Evolutionary conservation across 352 stramenopile genomes (phyloP), one percentile per base, ranked within the genome.

Genomic region (Phytophthora cajani): DNA sequence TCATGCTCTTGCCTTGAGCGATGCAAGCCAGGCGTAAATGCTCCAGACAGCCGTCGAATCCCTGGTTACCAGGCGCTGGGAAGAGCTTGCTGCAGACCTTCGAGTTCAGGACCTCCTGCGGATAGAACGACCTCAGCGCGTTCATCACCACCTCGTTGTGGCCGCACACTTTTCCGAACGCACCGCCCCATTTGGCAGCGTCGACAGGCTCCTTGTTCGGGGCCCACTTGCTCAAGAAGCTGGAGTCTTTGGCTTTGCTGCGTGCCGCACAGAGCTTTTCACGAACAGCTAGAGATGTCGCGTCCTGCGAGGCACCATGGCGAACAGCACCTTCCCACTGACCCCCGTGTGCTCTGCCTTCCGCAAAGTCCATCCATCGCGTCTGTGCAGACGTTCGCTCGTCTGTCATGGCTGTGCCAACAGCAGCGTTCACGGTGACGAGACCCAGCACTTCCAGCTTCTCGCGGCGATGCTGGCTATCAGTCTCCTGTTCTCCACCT

Each of bases 121-220:
- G 91, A 57, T 87, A 94, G 66, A 97, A 96, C 33, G 89, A 87
- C 23, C 91, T 84, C 64, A 97, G 50, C 10, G 83, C 67, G 33
- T 97, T 87, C 81, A 97, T 83, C 30, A 95, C 89, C 14, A 97
- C 88, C 75, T 97, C 91, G 75, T 97, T 97, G 75, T 97, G 91
- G 12, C 84, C 89, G 58, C 91, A 97, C 6, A 78, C 79, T 56
- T 97, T 97, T 53, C 91, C 91, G 54, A 83, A 97, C 27, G 62
- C 75, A 25, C 91, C 91, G 47, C 91, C 91, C 91, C 91, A 97
- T 52, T 82, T 78, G 38, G 81, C 85, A 27, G 69, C 33, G 63
- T 97, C 91, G 6, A 75, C 69, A 14, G 89, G 86, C 42, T 92
- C 72, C 42, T 84, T 80, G 67, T 97, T 97, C 1, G 91, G 89